phyloP scores from a whole-genome alignment of 2,329 filamentous ascomycete genomes.

The Scleromitrula shiraiana region DNA sequence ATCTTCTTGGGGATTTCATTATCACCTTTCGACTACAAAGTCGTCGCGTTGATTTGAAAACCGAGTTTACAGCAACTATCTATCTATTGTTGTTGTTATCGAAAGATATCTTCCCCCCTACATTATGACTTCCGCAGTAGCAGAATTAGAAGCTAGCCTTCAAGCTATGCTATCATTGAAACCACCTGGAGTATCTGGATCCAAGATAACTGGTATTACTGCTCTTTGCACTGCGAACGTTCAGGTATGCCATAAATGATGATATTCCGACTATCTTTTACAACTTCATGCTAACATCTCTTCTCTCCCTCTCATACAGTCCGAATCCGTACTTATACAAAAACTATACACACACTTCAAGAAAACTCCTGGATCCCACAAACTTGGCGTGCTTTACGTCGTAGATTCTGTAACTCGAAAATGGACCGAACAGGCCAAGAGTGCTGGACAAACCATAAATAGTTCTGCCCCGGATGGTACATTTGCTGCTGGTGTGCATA shows the following conservation, averaged over 20 bases:
- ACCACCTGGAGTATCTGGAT: conserved; percentile 87
- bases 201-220: conserved; percentile 83
- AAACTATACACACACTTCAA: conserved; percentile 97
- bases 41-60: conserved; percentile 11
- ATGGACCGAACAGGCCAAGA: conserved; percentile 94
- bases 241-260: conserved; percentile 55
- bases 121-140: conserved; percentile 73
- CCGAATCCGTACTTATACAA: conserved; percentile 88
- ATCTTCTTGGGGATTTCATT: conserved; percentile 8
- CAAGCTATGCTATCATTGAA: conserved; percentile 89
- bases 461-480: conserved; percentile 81
- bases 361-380: conserved; percentile 88
- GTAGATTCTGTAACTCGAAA: conserved; percentile 99
- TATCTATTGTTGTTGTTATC: conserved; percentile 7
- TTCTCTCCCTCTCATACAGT: conserved; percentile 44
- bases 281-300: conserved; percentile 13
- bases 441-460: conserved; percentile 73
- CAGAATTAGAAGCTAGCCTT: conserved; percentile 82
- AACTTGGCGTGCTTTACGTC: conserved; percentile 97
- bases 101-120: conserved; percentile 9
- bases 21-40: conserved; percentile 4
- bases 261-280: neutral
- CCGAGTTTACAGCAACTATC: conserved; percentile 3
- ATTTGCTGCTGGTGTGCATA: conserved; percentile 88
- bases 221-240: conserved; percentile 81